A percentile compares a stretch with the other conserved stretches of the same genome.
These are phyloP conservation scores for Scheffersomyces insectosa DNA, from an alignment of 1,139 yeast genomes.

Conservation along the genomic window DNA sequence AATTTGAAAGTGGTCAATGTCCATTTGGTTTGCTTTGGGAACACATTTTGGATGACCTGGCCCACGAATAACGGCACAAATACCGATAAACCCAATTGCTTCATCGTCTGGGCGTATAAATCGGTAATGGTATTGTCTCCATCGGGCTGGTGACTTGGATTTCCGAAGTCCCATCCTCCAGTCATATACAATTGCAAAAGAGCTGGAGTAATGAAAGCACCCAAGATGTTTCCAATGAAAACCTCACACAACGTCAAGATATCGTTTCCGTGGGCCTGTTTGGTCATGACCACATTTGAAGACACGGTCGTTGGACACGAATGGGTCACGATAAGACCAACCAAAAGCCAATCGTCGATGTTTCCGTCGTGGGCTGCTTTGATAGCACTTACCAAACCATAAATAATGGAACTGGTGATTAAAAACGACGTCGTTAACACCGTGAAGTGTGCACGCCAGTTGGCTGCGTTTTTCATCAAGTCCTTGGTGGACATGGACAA, in stretches of 20 bases:
- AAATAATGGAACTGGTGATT: slow-evolving; percentile 72
- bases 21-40: slow-evolving; percentile 67
- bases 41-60: slow-evolving; percentile 70
- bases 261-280: slow-evolving; percentile 77
- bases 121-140: slow-evolving; percentile 50
- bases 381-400: slow-evolving; percentile 72
- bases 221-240: slow-evolving; percentile 77
- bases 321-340: slow-evolving; percentile 78
- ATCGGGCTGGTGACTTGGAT: slow-evolving; percentile 58
- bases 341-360: slow-evolving; percentile 73
- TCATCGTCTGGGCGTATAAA: slow-evolving; percentile 77
- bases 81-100: slow-evolving; percentile 80
- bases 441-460: slow-evolving; percentile 83
- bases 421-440: slow-evolving; percentile 69
- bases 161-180: slow-evolving; percentile 74
- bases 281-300: slow-evolving; percentile 91
- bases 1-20: slow-evolving; percentile 57
- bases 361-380: slow-evolving; percentile 53
- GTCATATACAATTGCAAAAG: slow-evolving; percentile 68
- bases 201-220: slow-evolving; percentile 87
- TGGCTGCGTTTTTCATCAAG: slow-evolving; percentile 57
- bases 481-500: slow-evolving; percentile 69
- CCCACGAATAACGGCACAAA: slow-evolving; percentile 89
- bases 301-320: slow-evolving; percentile 91
- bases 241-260: slow-evolving; percentile 80